A percentile compares a stretch with the other conserved stretches of the same genome.
Conservation (phyloP, 78 protist genomes). For the Emiliania huxleyi region DNA sequence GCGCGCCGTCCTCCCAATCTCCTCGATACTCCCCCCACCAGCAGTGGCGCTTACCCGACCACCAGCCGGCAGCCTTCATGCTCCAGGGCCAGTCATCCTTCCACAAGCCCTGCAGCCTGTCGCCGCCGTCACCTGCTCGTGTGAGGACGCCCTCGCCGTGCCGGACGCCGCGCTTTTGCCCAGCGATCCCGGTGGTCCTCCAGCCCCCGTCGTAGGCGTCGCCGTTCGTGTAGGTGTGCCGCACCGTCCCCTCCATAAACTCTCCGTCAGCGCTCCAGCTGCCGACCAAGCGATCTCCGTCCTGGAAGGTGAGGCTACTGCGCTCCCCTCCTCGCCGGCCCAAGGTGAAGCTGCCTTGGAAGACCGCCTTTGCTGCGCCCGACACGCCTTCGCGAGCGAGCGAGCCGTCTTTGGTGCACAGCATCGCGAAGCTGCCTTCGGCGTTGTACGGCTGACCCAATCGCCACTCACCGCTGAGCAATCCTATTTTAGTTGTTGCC, state of each 20-base stretch:
- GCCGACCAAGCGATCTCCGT: not conserved
- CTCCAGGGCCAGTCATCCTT: not conserved
- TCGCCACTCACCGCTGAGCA: not conserved
- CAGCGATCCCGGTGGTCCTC: too few species aligned
- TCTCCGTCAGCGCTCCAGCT: not conserved
- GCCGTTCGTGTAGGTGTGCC: not conserved
- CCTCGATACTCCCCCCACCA: not conserved
- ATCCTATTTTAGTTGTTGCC: not conserved
- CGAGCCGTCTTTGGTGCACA: not conserved
- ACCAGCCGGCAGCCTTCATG: not conserved
- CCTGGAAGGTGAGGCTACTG: not conserved
- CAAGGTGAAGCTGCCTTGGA: not conserved
- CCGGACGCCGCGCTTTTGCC: not conserved
- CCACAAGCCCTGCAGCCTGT: not conserved
- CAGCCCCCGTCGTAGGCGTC: not conserved
- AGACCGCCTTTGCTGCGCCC: not conserved
- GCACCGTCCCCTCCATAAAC: not conserved
- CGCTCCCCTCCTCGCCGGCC: not conserved
- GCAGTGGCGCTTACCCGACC: not conserved
- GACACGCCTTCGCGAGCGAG: not conserved
- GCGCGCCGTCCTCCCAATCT: not conserved
- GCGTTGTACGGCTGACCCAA: not conserved
- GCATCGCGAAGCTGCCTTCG: not conserved
- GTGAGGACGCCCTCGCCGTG: not conserved
- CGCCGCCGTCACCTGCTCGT: not conserved